phyloP scores from a whole-genome alignment of 164 flowering plant species.

The Euptelea pleiosperma region DNA sequence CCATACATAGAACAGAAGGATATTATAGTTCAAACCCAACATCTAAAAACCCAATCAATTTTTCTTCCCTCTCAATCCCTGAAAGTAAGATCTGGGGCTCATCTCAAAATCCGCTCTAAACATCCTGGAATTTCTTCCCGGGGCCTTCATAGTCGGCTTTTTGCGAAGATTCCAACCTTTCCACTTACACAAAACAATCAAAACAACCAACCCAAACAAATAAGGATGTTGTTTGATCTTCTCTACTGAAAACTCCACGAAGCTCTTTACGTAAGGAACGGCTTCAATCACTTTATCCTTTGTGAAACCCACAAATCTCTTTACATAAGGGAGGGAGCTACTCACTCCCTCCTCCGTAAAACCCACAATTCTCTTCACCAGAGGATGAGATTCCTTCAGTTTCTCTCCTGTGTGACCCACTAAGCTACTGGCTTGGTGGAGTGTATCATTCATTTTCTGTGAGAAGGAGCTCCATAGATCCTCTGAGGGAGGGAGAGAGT shows the following conservation, averaged over 20 bases:
- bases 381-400: neutral
- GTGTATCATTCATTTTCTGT: too few relatives aligned
- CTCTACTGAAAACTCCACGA: neutral
- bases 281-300: neutral
- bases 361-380: neutral
- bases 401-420: neutral
- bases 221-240: neutral
- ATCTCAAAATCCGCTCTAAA: constrained; percentile 12
- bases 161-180: neutral
- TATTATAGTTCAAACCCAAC: too few relatives aligned
- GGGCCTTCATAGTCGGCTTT: constrained; percentile 25
- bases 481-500: too few relatives aligned
- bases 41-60: too few relatives aligned
- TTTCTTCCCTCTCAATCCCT: constrained; percentile 1
- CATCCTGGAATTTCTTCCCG: constrained; percentile 16
- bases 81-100: constrained; percentile 14
- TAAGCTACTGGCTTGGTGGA: too few relatives aligned
- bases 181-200: constrained; percentile 6
- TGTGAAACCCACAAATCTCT: neutral
- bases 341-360: neutral
- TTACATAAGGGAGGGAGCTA: neutral
- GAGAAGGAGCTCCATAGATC: too few relatives aligned
- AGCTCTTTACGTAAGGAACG: constrained; percentile 4
- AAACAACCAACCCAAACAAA: constrained; percentile 8
- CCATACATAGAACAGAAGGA: too few relatives aligned